Conservation (phyloP, 176 grass and related monocot species). For the Eragrostis curvula region DNA sequence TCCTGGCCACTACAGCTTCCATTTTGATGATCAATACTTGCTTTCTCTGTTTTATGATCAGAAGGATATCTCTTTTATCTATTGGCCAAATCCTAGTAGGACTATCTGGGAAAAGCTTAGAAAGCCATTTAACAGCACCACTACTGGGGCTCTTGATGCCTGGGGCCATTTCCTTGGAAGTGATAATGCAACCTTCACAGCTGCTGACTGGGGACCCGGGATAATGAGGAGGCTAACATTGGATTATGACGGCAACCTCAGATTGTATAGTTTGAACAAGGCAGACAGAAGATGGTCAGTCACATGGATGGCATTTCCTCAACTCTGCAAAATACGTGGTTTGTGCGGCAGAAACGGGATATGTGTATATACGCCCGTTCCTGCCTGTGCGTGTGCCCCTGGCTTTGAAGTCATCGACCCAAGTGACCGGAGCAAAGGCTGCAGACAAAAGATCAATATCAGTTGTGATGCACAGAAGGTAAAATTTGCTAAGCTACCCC, state of each 20-base stretch:
- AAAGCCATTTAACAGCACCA: conserved; percentile 20
- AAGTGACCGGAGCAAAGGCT: conserved; percentile 60
- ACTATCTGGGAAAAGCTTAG: conserved; percentile 43
- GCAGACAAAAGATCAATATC: conserved; percentile 35
- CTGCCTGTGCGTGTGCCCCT: conserved; percentile 53
- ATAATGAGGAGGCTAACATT: conserved; percentile 52
- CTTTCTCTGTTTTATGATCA: conserved; percentile 51
- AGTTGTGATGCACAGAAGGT: conserved; percentile 26
- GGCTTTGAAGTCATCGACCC: conserved; percentile 45
- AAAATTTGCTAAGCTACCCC: conserved; percentile 34
- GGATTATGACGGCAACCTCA: conserved; percentile 59
- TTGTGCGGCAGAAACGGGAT: conserved; percentile 69
- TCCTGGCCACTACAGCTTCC: conserved; percentile 49
- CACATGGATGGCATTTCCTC: conserved; percentile 61
- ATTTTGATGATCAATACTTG: conserved; percentile 54
- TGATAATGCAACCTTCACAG: conserved; percentile 39
- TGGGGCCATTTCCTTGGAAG: conserved; percentile 41
- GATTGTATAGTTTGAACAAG: conserved; percentile 46
- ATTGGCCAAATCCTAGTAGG: conserved; percentile 45
- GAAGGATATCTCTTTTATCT: conserved; percentile 46
- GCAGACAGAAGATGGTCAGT: conserved; percentile 39
- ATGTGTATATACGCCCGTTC: conserved; percentile 47
- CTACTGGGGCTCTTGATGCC: conserved; percentile 28
- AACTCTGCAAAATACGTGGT: conserved; percentile 37
- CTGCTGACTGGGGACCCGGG: conserved; percentile 45